These are phyloP conservation scores for Lactarius pseudohatsudake DNA, from an alignment of 768 basidiomycete genomes.

Conservation along the genomic window DNA sequence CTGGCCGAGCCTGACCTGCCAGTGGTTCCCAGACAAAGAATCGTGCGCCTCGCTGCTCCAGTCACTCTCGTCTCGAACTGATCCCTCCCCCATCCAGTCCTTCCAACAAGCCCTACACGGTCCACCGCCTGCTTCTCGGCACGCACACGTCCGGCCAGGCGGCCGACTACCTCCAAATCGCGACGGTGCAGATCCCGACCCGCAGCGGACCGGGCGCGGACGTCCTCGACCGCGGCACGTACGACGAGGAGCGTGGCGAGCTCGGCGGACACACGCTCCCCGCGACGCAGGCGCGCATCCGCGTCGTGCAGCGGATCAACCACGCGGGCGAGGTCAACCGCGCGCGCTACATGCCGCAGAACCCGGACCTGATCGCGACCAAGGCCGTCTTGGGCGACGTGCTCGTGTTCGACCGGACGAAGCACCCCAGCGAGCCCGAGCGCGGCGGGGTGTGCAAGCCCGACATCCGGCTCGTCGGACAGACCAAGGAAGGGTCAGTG, in stretches of 20 bases:
- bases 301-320: conserved; percentile 91
- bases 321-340: conserved; percentile 95
- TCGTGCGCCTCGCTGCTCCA: conserved; percentile 51
- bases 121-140: conserved; percentile 91
- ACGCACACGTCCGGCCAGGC: conserved; percentile 96
- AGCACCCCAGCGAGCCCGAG: conserved; percentile 92
- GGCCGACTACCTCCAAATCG: conserved; percentile 94
- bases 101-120: conserved; percentile 88
- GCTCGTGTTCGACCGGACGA: conserved; percentile 93
- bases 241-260: conserved; percentile 92
- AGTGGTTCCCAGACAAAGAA: conserved; percentile 99
- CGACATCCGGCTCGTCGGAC: conserved; percentile 87
- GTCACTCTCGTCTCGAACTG: conserved; percentile 2
- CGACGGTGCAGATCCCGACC: conserved; percentile 90
- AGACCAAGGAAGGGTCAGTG: conserved; percentile 88
- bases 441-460: conserved; percentile 82
- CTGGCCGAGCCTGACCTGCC: conserved; percentile 97
- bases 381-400: conserved; percentile 92
- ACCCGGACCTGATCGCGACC: conserved; percentile 94
- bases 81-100: conserved; percentile 57
- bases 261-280: conserved; percentile 89
- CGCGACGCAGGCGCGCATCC: conserved; percentile 73
- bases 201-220: conserved; percentile 69
- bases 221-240: conserved; percentile 74
- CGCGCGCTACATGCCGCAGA: conserved; percentile 99